Percentiles rank a stretch among this genome's conserved stretches.
Evolutionary conservation across 768 basidiomycete species (phyloP).

Genomic region (Asterophora parasitica): DNA sequence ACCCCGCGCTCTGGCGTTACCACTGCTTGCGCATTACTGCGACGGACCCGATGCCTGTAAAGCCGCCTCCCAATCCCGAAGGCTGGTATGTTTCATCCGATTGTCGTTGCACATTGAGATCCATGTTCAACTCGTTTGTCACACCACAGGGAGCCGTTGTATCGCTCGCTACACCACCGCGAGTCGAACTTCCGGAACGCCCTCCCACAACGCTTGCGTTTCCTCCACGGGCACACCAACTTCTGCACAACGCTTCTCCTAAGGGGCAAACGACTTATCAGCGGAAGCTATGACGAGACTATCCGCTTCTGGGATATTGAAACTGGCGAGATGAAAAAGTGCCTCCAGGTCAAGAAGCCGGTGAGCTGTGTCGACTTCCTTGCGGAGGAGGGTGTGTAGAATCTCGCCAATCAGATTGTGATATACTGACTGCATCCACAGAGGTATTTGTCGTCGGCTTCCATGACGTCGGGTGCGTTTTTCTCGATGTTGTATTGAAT

Average conservation of each 20-base stretch:
- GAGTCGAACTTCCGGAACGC: conserved; percentile 80
- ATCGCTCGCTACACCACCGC: conserved; percentile 77
- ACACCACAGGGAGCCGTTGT: conserved; percentile 48
- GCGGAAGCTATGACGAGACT: conserved; percentile 88
- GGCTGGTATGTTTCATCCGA: conserved; percentile 55
- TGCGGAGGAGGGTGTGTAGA: conserved; percentile 62
- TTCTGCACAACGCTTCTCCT: conserved; percentile 82
- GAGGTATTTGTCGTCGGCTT: conserved; percentile 92
- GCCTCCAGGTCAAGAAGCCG: conserved; percentile 80
- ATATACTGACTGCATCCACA: conserved; percentile 20
- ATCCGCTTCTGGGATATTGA: conserved; percentile 90
- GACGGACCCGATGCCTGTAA: conserved; percentile 64
- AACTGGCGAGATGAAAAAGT: conserved; percentile 60
- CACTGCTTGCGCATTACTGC: conserved; percentile 71
- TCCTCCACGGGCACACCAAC: conserved; percentile 81
- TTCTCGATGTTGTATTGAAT: neutral
- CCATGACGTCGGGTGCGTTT: conserved; percentile 81
- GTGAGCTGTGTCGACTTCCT: conserved; percentile 88
- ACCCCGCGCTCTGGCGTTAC: conserved; percentile 72
- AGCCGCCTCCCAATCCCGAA: conserved; percentile 55
- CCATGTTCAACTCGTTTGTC: neutral
- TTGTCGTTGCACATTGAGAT: neutral
- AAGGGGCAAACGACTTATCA: conserved; percentile 76
- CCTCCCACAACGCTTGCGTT: conserved; percentile 69
- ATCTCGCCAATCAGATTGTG: neutral